phyloP scores from a whole-genome alignment of 495 filamentous ascomycete species.

The Acidiella bohemica region DNA sequence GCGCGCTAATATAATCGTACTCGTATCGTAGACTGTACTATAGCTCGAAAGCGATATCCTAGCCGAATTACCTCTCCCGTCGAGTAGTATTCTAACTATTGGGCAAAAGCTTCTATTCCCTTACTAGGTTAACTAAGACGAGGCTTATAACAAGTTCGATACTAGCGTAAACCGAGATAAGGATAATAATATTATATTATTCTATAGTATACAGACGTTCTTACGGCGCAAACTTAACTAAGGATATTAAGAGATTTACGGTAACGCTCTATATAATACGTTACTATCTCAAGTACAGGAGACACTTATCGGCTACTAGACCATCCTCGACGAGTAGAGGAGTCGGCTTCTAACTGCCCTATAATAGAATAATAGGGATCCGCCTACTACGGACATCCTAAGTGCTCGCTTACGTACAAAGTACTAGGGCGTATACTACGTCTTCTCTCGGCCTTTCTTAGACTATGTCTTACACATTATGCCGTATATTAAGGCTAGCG shows the following conservation, averaged over 20 bases:
- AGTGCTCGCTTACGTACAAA: slow-evolving; percentile 80
- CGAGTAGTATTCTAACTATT: slow-evolving; percentile 22
- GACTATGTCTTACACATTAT: slow-evolving; percentile 44
- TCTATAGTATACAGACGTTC: slow-evolving; percentile 74
- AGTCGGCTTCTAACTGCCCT: slow-evolving; percentile 32
- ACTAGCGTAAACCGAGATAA: neutral
- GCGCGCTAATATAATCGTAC: slow-evolving; percentile 10
- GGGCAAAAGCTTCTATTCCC: slow-evolving; percentile 49
- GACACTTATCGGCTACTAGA: slow-evolving; percentile 8
- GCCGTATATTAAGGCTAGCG: slow-evolving; percentile 3
- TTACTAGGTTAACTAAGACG: slow-evolving; percentile 23
- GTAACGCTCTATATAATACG: slow-evolving; percentile 5
- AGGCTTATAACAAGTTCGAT: slow-evolving; percentile 5
- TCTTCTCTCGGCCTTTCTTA: slow-evolving; percentile 75
- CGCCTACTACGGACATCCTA: slow-evolving; percentile 62
- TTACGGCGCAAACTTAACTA: slow-evolving; percentile 74
- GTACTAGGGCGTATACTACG: slow-evolving; percentile 81
- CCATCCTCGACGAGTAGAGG: slow-evolving; percentile 33
- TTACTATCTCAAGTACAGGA: neutral
- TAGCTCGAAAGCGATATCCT: slow-evolving; percentile 93
- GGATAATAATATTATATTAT: slow-evolving; percentile 29
- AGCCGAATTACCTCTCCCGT: slow-evolving; percentile 72
- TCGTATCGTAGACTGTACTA: slow-evolving; percentile 87
- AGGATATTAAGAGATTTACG: slow-evolving; percentile 50
- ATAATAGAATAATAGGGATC: slow-evolving; percentile 47